Evolutionary conservation across 192 early-diverging fungal species (phyloP).

Genomic region (Backusella psychrophila): DNA sequence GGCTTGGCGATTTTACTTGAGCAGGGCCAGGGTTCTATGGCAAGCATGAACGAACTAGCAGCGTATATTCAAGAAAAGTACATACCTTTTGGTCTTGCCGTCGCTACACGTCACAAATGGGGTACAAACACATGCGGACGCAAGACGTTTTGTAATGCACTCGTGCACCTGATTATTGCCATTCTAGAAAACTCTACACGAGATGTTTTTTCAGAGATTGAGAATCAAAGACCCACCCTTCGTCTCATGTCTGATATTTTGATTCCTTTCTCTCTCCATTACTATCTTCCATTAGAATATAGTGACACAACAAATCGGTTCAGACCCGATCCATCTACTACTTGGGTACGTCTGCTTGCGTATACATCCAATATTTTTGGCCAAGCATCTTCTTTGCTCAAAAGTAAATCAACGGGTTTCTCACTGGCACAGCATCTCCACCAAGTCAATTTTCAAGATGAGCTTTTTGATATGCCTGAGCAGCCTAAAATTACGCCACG

Average conservation of each 20-base stretch:
- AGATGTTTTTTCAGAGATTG: slow-evolving; percentile 45
- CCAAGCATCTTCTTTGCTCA: slow-evolving; percentile 17
- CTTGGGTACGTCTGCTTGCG: slow-evolving; percentile 26
- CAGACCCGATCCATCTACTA: slow-evolving; percentile 12
- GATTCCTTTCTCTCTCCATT: slow-evolving; percentile 49
- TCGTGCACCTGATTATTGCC: slow-evolving; percentile 48
- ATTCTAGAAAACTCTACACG: slow-evolving; percentile 45
- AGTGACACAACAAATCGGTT: background rate
- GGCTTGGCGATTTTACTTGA: slow-evolving; percentile 40
- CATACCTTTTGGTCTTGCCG: slow-evolving; percentile 36
- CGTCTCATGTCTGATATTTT: slow-evolving; percentile 47
- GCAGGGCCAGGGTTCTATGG: slow-evolving; percentile 26
- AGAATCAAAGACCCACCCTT: slow-evolving; percentile 37
- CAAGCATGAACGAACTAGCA: slow-evolving; percentile 32
- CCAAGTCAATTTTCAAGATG: background rate
- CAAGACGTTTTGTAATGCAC: slow-evolving; percentile 37
- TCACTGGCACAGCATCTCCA: slow-evolving; percentile 16
- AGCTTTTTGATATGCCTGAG: slow-evolving; percentile 9
- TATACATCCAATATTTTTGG: slow-evolving; percentile 21
- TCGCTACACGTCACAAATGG: slow-evolving; percentile 42
- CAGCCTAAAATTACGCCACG: slow-evolving; percentile 1
- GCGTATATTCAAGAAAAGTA: slow-evolving; percentile 40
- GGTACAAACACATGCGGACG: slow-evolving; percentile 27
- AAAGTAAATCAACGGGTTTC: slow-evolving; percentile 16
- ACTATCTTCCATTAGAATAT: slow-evolving; percentile 28